Conservation (phyloP, 768 basidiomycete species). For the Amanita thiersii region DNA sequence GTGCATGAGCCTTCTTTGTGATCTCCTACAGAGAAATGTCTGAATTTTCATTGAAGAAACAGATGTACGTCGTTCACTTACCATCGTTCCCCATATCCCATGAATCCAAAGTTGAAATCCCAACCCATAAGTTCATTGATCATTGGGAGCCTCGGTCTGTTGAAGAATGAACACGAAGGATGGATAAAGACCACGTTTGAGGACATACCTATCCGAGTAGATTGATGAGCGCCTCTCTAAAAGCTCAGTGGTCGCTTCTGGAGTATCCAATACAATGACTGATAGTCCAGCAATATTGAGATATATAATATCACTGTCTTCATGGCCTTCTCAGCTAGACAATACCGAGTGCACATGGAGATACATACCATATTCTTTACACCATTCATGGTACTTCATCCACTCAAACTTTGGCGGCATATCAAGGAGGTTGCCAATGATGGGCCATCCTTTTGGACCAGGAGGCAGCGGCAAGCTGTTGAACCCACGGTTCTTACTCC, state of each 20-base stretch:
- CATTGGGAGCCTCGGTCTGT: too few species aligned
- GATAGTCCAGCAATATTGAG: background rate
- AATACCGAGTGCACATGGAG: background rate
- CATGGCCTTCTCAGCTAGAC: background rate
- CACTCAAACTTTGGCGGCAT: constrained; percentile 23
- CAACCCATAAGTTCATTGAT: too few species aligned
- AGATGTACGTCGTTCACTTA: too few species aligned
- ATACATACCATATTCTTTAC: constrained; percentile 23
- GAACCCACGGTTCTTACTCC: too few species aligned
- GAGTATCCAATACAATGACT: background rate
- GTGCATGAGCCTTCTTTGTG: constrained; percentile 14
- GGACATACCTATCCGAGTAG: constrained; percentile 10
- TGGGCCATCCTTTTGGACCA: constrained; percentile 26
- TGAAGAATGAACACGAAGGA: too few species aligned
- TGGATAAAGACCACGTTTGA: background rate
- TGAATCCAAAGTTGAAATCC: too few species aligned
- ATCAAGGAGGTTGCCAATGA: constrained; percentile 29
- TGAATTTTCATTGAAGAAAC: too few species aligned
- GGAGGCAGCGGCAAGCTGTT: constrained; percentile 26
- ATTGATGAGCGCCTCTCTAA: constrained; percentile 9
- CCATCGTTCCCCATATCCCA: too few species aligned
- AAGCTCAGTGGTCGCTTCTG: constrained; percentile 6
- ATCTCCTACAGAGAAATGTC: too few species aligned
- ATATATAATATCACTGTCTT: background rate
- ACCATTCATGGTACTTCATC: constrained; percentile 30